Percentiles rank a stretch among this genome's conserved stretches.
Evolutionary conservation across 495 filamentous ascomycete genomes (phyloP).

Genomic region (Penicillium macrosclerotiorum): DNA sequence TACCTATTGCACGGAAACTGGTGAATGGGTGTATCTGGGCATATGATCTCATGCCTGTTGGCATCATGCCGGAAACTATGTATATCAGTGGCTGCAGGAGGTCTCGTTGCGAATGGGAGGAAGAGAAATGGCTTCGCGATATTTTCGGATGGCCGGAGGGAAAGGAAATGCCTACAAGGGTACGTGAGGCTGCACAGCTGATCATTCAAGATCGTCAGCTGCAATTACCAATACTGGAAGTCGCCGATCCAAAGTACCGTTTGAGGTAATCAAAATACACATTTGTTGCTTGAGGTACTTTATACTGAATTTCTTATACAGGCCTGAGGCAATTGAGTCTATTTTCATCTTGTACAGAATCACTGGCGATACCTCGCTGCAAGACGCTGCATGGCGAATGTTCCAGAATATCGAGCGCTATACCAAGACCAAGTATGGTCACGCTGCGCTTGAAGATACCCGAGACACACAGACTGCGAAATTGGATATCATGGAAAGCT

Average conservation of each 20-base stretch:
- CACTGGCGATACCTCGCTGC: slow-evolving; percentile 62
- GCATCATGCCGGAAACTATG: slow-evolving; percentile 61
- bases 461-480: slow-evolving; percentile 28
- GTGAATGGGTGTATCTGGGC: slow-evolving; percentile 60
- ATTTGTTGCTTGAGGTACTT: background rate
- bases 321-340: slow-evolving; percentile 69
- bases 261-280: slow-evolving; percentile 47
- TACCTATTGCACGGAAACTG: slow-evolving; percentile 53
- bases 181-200: slow-evolving; percentile 28
- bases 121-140: slow-evolving; percentile 45
- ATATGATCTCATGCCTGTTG: slow-evolving; percentile 54
- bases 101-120: slow-evolving; percentile 52
- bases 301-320: slow-evolving; percentile 14
- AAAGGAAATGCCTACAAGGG: slow-evolving; percentile 53
- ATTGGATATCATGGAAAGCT: slow-evolving; percentile 54
- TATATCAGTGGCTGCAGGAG: slow-evolving; percentile 48
- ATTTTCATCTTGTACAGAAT: slow-evolving; percentile 74
- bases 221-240: slow-evolving; percentile 25
- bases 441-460: slow-evolving; percentile 60
- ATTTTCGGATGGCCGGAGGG: slow-evolving; percentile 28
- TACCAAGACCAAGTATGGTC: slow-evolving; percentile 58
- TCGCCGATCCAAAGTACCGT: slow-evolving; percentile 60
- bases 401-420: slow-evolving; percentile 60
- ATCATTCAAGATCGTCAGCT: background rate
- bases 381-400: slow-evolving; percentile 75